A percentile compares a stretch with the other conserved stretches of the same genome.
phyloP scores from a whole-genome alignment of 2,329 filamentous ascomycete species.

The Colletotrichum salicis region DNA sequence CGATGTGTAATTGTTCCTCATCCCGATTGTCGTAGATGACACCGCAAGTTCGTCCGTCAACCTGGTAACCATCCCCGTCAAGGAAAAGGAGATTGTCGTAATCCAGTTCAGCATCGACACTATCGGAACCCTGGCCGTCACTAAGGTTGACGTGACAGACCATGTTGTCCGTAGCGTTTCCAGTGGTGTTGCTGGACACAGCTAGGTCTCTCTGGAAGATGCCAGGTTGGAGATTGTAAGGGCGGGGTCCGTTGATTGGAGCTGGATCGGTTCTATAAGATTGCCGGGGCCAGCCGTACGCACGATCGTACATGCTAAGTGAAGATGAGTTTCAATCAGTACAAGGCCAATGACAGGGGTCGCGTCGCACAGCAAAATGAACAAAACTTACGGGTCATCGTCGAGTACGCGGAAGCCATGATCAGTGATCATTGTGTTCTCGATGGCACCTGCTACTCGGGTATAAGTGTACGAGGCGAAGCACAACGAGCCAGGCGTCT shows the following conservation, averaged over 20 bases:
- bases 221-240: no score
- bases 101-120: neutral
- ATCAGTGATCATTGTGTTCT: neutral
- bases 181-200: no score
- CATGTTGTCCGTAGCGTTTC: neutral
- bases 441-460: neutral
- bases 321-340: neutral
- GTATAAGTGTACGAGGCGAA: neutral
- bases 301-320: neutral
- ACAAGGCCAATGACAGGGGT: neutral
- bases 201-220: no score
- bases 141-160: neutral
- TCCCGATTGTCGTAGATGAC: neutral
- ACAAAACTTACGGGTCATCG: neutral
- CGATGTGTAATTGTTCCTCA: neutral
- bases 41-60: neutral
- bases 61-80: neutral
- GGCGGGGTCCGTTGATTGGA: no score
- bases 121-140: neutral
- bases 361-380: neutral
- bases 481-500: neutral
- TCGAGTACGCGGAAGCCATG: neutral
- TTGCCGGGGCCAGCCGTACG: no score
- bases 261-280: no score
- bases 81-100: neutral